A percentile compares a stretch with the other conserved stretches of the same genome.
Conservation (phyloP, 2,329 filamentous ascomycete genomes). For the Aspergillus caelatus region DNA sequence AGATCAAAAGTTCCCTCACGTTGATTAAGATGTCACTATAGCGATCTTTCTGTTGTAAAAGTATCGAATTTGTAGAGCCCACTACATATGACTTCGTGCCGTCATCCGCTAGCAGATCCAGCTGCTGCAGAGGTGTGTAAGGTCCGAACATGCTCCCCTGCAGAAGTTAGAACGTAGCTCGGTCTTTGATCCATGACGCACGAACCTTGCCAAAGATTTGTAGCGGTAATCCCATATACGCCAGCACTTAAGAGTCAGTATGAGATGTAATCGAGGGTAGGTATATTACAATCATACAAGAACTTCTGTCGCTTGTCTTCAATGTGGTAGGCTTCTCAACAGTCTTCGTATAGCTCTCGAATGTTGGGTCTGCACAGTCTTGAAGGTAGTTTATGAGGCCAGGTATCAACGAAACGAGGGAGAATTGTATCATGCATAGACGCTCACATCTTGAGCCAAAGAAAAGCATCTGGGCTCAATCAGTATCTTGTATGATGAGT, state of each 20-base stretch:
- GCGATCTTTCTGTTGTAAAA: conserved; percentile 90
- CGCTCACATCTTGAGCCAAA: conserved; percentile 96
- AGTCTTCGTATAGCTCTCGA: conserved; percentile 78
- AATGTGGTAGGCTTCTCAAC: conserved; percentile 79
- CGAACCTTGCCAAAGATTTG: conserved; percentile 89
- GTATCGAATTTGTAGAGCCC: conserved; percentile 91
- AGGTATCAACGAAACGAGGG: conserved; percentile 90
- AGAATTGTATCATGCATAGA: conserved; percentile 98
- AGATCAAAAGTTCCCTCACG: conserved; percentile 34
- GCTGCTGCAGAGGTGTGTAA: conserved; percentile 93
- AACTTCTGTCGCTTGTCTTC: conserved; percentile 87
- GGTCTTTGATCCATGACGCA: background rate
- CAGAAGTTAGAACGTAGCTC: conserved; percentile 24
- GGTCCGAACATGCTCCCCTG: conserved; percentile 92
- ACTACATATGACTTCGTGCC: conserved; percentile 97
- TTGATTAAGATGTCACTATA: conserved; percentile 98
- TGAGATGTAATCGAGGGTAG: background rate
- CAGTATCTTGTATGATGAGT: conserved; percentile 12
- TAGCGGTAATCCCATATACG: conserved; percentile 91
- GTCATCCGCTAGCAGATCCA: conserved; percentile 89
- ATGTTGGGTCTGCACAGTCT: conserved; percentile 91
- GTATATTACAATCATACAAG: conserved; percentile 53
- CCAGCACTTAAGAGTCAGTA: conserved; percentile 61
- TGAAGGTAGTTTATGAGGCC: conserved; percentile 88
- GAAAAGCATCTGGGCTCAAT: conserved; percentile 78